Percentiles rank a stretch among this genome's conserved stretches.
Conservation (phyloP, 2,329 filamentous ascomycete genomes). For the Aspergillus jensenii region DNA sequence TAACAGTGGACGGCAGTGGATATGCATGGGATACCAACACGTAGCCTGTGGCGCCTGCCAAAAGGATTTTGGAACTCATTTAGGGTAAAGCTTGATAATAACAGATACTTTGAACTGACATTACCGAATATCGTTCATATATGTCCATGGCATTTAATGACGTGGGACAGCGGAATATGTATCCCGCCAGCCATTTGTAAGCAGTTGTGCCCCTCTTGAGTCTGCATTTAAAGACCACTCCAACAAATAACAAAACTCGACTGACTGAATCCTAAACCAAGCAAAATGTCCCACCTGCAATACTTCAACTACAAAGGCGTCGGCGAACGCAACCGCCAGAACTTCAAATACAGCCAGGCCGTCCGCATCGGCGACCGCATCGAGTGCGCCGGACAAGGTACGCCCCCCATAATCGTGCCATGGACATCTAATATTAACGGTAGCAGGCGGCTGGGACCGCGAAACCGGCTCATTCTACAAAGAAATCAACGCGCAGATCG, state of each 20-base stretch:
- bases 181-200: background rate
- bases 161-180: background rate
- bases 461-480: slow-evolving; percentile 22
- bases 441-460: slow-evolving; percentile 36
- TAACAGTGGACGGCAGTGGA: no score
- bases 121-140: background rate
- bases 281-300: slow-evolving; percentile 36
- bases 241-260: background rate
- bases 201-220: no score
- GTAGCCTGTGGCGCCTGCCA: no score
- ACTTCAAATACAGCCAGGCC: slow-evolving; percentile 48
- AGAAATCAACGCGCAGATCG: slow-evolving; percentile 49
- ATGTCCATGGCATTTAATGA: background rate
- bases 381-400: slow-evolving; percentile 37
- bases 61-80: no score
- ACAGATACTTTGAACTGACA: no score
- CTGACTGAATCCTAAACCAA: background rate
- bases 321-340: slow-evolving; percentile 36
- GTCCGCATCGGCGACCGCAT: slow-evolving; percentile 52
- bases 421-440: background rate
- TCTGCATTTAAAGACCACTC: no score
- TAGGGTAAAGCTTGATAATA: no score
- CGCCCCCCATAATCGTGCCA: background rate
- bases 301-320: slow-evolving; percentile 42
- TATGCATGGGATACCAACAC: no score